These are phyloP conservation scores for Meyerozyma sp. DNA, from an alignment of 1,139 yeast genomes.

Conservation along the genomic window DNA sequence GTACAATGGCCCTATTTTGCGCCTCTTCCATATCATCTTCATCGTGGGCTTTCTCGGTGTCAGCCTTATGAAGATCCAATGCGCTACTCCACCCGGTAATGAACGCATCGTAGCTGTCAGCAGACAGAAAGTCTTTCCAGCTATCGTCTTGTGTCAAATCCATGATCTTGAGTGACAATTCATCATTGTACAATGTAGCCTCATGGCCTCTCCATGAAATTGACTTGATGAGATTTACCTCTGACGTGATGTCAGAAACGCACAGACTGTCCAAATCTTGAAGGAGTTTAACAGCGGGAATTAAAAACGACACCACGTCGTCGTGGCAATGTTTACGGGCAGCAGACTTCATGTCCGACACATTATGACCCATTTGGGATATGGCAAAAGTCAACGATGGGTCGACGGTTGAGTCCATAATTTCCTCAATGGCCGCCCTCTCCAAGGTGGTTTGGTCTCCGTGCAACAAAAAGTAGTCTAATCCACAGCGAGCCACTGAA, in stretches of 20 bases:
- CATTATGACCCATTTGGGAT: constrained; percentile 29
- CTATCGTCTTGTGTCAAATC: constrained; percentile 30
- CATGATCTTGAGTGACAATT: constrained; percentile 58
- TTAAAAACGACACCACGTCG: constrained; percentile 28
- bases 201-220: constrained; percentile 70
- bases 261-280: constrained; percentile 34
- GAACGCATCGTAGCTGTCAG: constrained; percentile 27
- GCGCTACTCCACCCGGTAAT: constrained; percentile 34
- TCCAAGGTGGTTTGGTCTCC: constrained; percentile 14
- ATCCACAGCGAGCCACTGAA: constrained; percentile 57
- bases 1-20: constrained; percentile 70
- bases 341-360: constrained; percentile 41
- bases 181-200: constrained; percentile 69
- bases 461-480: constrained; percentile 42
- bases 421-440: constrained; percentile 48
- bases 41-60: constrained; percentile 26
- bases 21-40: constrained; percentile 48
- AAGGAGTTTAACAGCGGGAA: constrained; percentile 33
- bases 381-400: constrained; percentile 61
- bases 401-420: constrained; percentile 58
- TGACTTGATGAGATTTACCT: constrained; percentile 22
- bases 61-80: constrained; percentile 23
- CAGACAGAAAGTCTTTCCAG: constrained; percentile 16
- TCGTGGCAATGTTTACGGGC: constrained; percentile 41
- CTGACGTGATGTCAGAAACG: constrained; percentile 20